Base-by-base conservation (phyloP, 2,329 filamentous ascomycete species). In the Curvularia verruculosa region DNA sequence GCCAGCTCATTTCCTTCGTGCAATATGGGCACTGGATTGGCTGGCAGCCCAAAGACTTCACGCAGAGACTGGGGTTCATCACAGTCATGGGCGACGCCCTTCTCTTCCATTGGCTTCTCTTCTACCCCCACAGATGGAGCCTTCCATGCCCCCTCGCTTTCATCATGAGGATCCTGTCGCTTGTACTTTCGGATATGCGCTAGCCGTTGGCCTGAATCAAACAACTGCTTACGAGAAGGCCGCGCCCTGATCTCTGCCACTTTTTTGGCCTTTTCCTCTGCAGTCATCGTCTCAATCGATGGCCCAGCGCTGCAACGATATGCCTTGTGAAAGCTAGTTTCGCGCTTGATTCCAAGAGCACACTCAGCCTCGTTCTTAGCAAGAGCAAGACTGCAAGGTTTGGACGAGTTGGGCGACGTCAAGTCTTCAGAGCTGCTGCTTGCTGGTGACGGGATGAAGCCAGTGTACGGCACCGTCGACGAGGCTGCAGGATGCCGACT, bases 211-310 rank as follows among this genome's bases (percentile, higher is more conserved):
- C 55, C 36, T 28, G 61, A 59, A 10, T 65, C 63, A 24, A 69
- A 69, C 8, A 58, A 58, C 13, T 69, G 60, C 56, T 80, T 80
- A 31, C 75, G 68, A 1, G 69, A 72, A 3, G 75, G 75, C 1
- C 78, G 69, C 13, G 56, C 50, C 56, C 60, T 63, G 52, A 72
- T 73, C 39, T 70, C 62, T 29, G 50, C 56, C 29, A 70, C 66
- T 46, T 68, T 72, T 15, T 29, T 28, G 18, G 56, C 48, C 19
- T 58, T 72, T 9, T 70, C 63, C n/a, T 48, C 52, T 28, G 59
- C 24, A 0, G 61, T 67, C 68, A 70, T 68, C 12, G 40, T 53
- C 36, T 67, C 60, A 3, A 64, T 58, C 3, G 61, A 56, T 3
- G 51, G 39, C 44, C 41, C 43, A 12, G 9, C 28, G 19, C 24